These are phyloP conservation scores for Dioscorea cayenensis DNA, from an alignment of 116 monocot species.

Conservation along the genomic window DNA sequence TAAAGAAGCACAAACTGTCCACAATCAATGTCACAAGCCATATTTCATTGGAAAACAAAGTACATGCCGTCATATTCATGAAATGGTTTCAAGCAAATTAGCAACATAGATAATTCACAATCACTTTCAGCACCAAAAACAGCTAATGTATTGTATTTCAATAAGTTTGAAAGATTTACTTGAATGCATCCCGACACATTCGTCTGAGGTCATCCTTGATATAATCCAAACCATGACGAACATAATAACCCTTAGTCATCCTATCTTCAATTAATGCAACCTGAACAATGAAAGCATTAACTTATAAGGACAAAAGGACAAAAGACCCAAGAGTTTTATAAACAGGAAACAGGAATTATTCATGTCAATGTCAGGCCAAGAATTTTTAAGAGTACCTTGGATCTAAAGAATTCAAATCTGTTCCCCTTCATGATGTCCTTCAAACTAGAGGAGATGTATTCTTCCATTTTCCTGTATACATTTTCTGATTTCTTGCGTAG, in stretches of 20 bases:
- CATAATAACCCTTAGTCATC: slow-evolving; percentile 87
- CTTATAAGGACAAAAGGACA: neutral
- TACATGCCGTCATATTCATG: neutral
- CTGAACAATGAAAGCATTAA: slow-evolving; percentile 35
- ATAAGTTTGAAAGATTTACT: slow-evolving; percentile 39
- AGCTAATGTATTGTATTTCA: neutral
- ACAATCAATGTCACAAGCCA: neutral
- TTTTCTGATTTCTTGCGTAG: slow-evolving; percentile 69
- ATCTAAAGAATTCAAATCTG: slow-evolving; percentile 61
- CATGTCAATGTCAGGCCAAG: neutral
- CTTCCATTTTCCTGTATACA: slow-evolving; percentile 79
- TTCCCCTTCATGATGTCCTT: slow-evolving; percentile 91
- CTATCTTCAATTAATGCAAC: slow-evolving; percentile 87
- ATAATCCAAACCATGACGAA: slow-evolving; percentile 76
- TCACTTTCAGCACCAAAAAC: neutral
- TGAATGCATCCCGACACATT: slow-evolving; percentile 89
- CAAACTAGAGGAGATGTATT: slow-evolving; percentile 54
- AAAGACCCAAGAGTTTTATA: slow-evolving; percentile 1
- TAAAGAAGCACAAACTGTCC: neutral
- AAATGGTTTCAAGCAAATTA: neutral
- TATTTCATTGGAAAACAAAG: neutral
- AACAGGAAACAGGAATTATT: neutral
- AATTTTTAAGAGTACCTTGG: slow-evolving; percentile 43
- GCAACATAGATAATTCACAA: neutral
- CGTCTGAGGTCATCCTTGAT: slow-evolving; percentile 84